phyloP scores from a whole-genome alignment of 169 alveolate species.

The Plasmodium cynomolgi region DNA sequence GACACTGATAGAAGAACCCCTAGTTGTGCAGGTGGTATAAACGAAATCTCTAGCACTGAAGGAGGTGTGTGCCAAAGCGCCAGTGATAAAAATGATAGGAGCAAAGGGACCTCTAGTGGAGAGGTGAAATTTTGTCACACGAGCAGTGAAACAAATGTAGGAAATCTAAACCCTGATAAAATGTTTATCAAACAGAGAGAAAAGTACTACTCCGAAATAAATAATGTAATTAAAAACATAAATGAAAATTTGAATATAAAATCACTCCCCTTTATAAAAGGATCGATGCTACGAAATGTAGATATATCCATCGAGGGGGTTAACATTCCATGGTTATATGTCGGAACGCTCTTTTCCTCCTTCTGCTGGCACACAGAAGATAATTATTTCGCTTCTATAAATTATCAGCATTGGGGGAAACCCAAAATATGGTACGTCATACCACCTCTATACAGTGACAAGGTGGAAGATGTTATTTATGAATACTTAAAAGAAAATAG shows the following conservation, averaged over 20 bases:
- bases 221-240: constrained; percentile 70
- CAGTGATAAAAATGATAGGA: neutral
- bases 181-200: constrained; percentile 21
- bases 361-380: constrained; percentile 98
- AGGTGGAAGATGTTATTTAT: constrained; percentile 88
- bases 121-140: neutral
- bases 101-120: neutral
- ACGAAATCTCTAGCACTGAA: neutral
- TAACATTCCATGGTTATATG: constrained; percentile 93
- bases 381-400: constrained; percentile 92
- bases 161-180: neutral
- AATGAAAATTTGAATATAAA: constrained; percentile 83
- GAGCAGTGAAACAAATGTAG: neutral
- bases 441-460: constrained; percentile 88
- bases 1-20: neutral
- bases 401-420: constrained; percentile 94
- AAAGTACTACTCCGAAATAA: constrained; percentile 44
- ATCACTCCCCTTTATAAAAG: constrained; percentile 81
- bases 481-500: constrained; percentile 52
- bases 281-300: constrained; percentile 84
- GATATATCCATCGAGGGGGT: constrained; percentile 92
- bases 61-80: neutral
- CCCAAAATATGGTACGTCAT: constrained; percentile 96
- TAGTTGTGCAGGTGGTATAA: neutral
- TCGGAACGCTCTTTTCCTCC: constrained; percentile 93